These are phyloP conservation scores for Microascus cirrosus DNA, from an alignment of 2,329 filamentous ascomycete genomes.

Conservation along the genomic window DNA sequence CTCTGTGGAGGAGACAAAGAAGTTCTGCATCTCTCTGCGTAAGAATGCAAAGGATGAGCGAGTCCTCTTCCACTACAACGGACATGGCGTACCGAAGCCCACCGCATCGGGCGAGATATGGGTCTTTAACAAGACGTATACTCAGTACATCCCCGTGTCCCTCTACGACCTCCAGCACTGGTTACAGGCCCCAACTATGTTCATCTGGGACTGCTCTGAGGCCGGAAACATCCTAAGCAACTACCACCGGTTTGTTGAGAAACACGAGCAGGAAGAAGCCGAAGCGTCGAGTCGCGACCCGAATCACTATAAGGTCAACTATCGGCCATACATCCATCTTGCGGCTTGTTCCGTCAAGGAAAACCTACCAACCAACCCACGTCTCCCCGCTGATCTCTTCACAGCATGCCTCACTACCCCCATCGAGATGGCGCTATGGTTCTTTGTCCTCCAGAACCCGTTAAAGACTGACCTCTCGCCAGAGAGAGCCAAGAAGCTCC, in stretches of 20 bases:
- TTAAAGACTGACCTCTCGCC: constrained; percentile 57
- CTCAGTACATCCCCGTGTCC: constrained; percentile 95
- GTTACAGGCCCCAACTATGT: constrained; percentile 90
- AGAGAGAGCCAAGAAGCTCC: constrained; percentile 78
- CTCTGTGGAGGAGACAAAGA: constrained; percentile 93
- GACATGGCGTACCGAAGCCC: constrained; percentile 91
- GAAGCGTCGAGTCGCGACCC: constrained; percentile 68
- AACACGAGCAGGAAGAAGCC: constrained; percentile 81
- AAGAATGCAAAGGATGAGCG: constrained; percentile 92
- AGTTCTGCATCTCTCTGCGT: constrained; percentile 82
- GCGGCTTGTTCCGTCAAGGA: constrained; percentile 87
- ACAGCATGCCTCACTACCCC: constrained; percentile 93
- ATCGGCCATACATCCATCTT: constrained; percentile 67
- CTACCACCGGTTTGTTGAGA: constrained; percentile 88
- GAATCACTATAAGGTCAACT: constrained; percentile 68
- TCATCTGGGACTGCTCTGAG: constrained; percentile 96
- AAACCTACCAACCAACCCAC: constrained; percentile 87
- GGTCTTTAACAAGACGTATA: constrained; percentile 99
- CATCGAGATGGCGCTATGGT: constrained; percentile 93
- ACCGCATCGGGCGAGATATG: constrained; percentile 95
- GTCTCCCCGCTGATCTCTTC: constrained; percentile 88
- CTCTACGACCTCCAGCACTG: constrained; percentile 91
- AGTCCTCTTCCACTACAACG: constrained; percentile 97
- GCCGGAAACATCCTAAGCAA: constrained; percentile 92
- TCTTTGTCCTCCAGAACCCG: constrained; percentile 91